Percentiles rank a stretch among this genome's conserved stretches.
Conservation (phyloP, 164 flowering plant species). For the Echeveria elegans region DNA sequence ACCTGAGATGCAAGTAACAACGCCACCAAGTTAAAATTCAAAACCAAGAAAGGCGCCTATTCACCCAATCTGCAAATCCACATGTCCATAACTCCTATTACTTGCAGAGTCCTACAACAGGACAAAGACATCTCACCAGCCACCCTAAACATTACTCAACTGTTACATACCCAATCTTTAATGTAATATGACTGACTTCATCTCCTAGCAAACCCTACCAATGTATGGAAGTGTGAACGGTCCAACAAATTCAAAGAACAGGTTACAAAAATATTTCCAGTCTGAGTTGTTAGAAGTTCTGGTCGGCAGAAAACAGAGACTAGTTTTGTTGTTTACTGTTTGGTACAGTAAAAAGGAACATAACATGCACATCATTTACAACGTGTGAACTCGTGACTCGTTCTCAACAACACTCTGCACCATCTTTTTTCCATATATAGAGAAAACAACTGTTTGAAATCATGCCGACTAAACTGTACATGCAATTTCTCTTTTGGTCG, state of each 20-base stretch:
- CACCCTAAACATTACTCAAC: constrained; percentile 8
- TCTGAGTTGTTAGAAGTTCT: background rate
- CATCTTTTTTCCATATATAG: background rate
- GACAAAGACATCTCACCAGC: constrained; percentile 30
- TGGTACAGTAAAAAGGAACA: background rate
- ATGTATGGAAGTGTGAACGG: background rate
- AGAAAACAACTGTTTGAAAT: background rate
- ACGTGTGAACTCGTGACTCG: background rate
- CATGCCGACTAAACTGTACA: background rate
- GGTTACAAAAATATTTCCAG: background rate
- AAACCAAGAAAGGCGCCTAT: background rate
- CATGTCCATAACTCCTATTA: constrained; percentile 8
- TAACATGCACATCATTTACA: background rate
- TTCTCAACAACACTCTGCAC: background rate
- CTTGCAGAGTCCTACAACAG: background rate
- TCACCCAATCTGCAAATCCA: background rate
- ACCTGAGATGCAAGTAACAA: constrained; percentile 1
- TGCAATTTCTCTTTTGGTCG: too few species aligned
- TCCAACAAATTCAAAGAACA: background rate
- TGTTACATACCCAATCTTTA: background rate
- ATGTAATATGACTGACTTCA: background rate
- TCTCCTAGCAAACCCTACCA: background rate
- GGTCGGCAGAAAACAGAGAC: background rate
- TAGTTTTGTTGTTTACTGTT: background rate
- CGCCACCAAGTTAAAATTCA: background rate